Base-by-base conservation (phyloP, 805 yeast genomes). In the Metschnikowia santaceciliae region DNA sequence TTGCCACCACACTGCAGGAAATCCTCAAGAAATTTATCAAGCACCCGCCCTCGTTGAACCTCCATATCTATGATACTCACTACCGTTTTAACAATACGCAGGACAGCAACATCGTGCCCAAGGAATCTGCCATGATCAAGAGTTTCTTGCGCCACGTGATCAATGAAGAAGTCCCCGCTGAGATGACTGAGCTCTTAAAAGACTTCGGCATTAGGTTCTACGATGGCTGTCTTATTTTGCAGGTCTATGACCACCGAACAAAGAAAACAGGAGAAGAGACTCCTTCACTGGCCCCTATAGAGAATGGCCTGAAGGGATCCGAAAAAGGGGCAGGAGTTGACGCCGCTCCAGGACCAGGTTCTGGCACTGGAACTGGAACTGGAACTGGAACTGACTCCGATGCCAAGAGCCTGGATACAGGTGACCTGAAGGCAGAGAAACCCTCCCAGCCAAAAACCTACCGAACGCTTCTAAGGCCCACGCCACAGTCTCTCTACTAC, bases 1-100 rank as follows among this genome's bases (percentile, higher is more conserved):
- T 85, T 61, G 82, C 86, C 10, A 89, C 87, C 60, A 82, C 90
- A 8, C 71, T 86, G 19, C 86, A 81, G 51, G 88, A 84, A 46
- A 76, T 94, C 7, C 67, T 94, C 58, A 80, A 81, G 53, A 91
- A 90, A 65, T 91, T 84, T 65, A 83, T 85, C 57, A 80, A 81
- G 50, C 80, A 79, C 54, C 87, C 92, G 8, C 86, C 97, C 6
- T 87, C 96, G 37, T 69, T 92, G 52, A 96, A 84, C 56, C 84
- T 92, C 61, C 97, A 92, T 62, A 90, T 92, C 22, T 91, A 88
- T 68, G 94, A 90, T 60, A 90, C 89, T 50, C 96, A 91, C 68
- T 92, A 84, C 66, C 80, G 96, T 54, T 91, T 92, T 71, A 95
- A 96, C 55, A 88, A 88, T 56, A 92, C 87, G 47, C 79, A 77